These are phyloP conservation scores for Dalbergia oliveri DNA, from an alignment of 306 rosid species.

Conservation along the genomic window DNA sequence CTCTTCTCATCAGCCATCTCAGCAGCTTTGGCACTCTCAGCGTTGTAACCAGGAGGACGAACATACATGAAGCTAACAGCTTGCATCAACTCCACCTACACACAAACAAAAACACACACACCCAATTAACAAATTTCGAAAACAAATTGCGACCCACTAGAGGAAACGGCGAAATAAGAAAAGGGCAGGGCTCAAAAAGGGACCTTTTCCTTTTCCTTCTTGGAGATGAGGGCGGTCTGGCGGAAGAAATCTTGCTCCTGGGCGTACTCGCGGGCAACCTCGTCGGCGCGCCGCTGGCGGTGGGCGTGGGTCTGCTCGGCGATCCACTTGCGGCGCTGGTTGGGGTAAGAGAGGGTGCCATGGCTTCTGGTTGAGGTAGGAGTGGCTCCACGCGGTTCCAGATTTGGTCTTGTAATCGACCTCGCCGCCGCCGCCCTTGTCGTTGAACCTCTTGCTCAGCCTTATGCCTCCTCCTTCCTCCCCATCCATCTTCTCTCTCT, in stretches of 20 bases:
- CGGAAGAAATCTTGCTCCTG: constrained; percentile 98
- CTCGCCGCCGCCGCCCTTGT: constrained; percentile 63
- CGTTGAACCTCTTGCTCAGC: constrained; percentile 81
- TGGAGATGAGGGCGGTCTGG: constrained; percentile 78
- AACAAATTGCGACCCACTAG: not conserved
- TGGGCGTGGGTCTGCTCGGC: constrained; percentile 90
- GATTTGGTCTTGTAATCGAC: constrained; percentile 88
- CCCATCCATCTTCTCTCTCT: constrained; percentile 68
- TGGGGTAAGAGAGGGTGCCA: constrained; percentile 99
- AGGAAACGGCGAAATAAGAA: not conserved
- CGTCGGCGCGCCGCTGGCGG: constrained; percentile 70
- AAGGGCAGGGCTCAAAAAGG: not conserved
- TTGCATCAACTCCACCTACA: constrained; percentile 90
- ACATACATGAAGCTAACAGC: constrained; percentile 99
- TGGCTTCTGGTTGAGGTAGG: constrained; percentile 92
- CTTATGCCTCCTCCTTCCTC: constrained; percentile 83
- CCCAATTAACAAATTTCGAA: not conserved
- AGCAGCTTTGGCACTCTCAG: constrained; percentile 95
- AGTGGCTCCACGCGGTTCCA: constrained; percentile 98
- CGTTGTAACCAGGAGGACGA: constrained; percentile 94
- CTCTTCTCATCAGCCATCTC: constrained; percentile 75
- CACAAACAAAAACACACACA: not conserved
- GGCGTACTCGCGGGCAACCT: constrained; percentile 96
- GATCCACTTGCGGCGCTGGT: constrained; percentile 98
- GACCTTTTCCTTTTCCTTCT: constrained; percentile 94